Base-by-base conservation (phyloP, 2,329 filamentous ascomycete species). In the Aureobasidium subglaciale region DNA sequence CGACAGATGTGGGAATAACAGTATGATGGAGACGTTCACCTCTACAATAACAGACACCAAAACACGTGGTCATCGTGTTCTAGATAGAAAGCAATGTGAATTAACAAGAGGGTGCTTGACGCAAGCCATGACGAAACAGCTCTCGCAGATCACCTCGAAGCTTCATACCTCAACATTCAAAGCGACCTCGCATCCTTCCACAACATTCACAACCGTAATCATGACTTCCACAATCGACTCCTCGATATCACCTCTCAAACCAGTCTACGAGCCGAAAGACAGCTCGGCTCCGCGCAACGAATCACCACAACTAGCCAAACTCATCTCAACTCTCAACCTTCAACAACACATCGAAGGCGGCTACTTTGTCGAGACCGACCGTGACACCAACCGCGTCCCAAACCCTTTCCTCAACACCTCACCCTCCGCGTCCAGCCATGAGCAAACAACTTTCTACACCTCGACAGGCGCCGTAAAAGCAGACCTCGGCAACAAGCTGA, bases 1-100 rank as follows among this genome's bases (percentile, higher is more conserved):
- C 79, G 92, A 59, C 92, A 97, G 71, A 95, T 96, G 86, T 81
- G 75, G 65, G 80, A 83, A 20, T 48, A 25, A 16, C n/a, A n/a
- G n/a, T n/a, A n/a, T n/a, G n/a, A n/a, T n/a, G n/a, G n/a, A n/a
- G n/a, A n/a, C n/a, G n/a, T n/a, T n/a, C n/a, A n/a, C n/a, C n/a
- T n/a, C n/a, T n/a, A n/a, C n/a, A n/a, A n/a, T n/a, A n/a, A n/a
- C n/a, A n/a, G n/a, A n/a, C n/a, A n/a, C n/a, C n/a, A n/a, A n/a
- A n/a, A n/a, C n/a, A n/a, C n/a, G n/a, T n/a, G n/a, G n/a, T n/a
- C n/a, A n/a, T n/a, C n/a, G n/a, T n/a, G n/a, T n/a, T n/a, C n/a
- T n/a, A n/a, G n/a, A n/a, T n/a, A n/a, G 30, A 24, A 20, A 2
- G 4, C 2, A n/a, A 20, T 20, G 29, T 34, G 7, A 4, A 7